These are phyloP conservation scores for Lichtheimia ornata DNA, from an alignment of 371 early-diverging fungal genomes.

Conservation along the genomic window DNA sequence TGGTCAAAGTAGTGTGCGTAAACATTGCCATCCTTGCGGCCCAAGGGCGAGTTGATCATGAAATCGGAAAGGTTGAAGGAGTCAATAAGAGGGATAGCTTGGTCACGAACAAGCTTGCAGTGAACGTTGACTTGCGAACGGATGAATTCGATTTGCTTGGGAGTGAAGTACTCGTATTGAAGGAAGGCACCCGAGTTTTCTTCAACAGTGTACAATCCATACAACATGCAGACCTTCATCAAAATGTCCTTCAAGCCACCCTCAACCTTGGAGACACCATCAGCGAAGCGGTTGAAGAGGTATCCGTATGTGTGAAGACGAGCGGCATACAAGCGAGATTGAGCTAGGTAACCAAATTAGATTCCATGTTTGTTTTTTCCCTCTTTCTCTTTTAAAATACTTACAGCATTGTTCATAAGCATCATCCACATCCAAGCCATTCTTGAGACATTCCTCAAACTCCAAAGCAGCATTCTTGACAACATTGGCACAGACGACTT, in stretches of 20 bases:
- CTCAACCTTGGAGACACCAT: constrained; percentile 64
- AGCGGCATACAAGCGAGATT: constrained; percentile 83
- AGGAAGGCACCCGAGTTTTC: constrained; percentile 88
- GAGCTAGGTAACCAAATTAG: constrained; percentile 33
- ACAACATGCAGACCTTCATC: constrained; percentile 73
- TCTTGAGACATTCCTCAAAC: constrained; percentile 70
- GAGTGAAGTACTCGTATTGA: constrained; percentile 81
- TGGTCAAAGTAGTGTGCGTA: constrained; percentile 88
- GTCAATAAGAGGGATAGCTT: constrained; percentile 87
- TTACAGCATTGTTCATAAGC: constrained; percentile 86
- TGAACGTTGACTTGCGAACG: constrained; percentile 66
- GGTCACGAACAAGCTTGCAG: constrained; percentile 75
- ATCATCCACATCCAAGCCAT: constrained; percentile 74
- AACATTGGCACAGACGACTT: constrained; percentile 81
- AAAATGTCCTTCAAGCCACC: constrained; percentile 57
- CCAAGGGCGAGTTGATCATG: constrained; percentile 88
- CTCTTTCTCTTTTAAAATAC: background rate
- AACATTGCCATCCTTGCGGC: constrained; percentile 85
- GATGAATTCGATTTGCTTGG: constrained; percentile 71
- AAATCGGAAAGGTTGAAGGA: constrained; percentile 87
- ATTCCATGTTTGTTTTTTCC: too few relatives aligned
- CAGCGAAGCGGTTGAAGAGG: constrained; percentile 84
- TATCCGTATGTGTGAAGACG: constrained; percentile 86
- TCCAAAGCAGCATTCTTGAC: constrained; percentile 81
- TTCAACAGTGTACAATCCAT: constrained; percentile 82